Evolutionary conservation across 306 rosid genomes (phyloP), one percentile per base, ranked within the genome.

Genomic region (Canavalia gladiata): DNA sequence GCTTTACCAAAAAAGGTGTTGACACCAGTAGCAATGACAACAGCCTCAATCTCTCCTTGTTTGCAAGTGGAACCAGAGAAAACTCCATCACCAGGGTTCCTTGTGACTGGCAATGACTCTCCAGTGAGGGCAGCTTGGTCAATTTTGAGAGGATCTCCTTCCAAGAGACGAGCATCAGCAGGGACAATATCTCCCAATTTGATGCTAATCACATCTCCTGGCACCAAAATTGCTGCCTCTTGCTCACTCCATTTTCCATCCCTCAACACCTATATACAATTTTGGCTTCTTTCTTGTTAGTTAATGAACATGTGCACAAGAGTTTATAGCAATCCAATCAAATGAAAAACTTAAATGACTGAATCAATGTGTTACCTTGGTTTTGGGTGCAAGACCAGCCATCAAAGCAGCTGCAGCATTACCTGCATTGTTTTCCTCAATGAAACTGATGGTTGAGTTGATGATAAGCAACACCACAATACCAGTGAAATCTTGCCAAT

Each of bases 351-450:
- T 54, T 6, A 58, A 9, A 50, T 13, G 74, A 50, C 7, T 42
- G 49, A 50, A 63, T 54, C 81, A 30, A 68, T 68, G 73, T 2
- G 11, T 72, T 80, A 91, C 97, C 93, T 93, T 93, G 33, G 97
- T 86, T 89, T 93, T 93, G 75, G 97, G 97, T 46, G 97, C 97
- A 75, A 93, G 97, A 77, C 97, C 92, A 13, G 97, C 97, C 97
- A 93, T 93, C 59, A 93, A 85, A 72, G 97, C 97, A 2, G 97
- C 97, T 0, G 97, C 97, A 0, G 97, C 97, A 75, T 93, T 93
- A 42, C 97, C 97, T 7, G 97, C 97, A 33, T 86, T 93, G 87
- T 91, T 89, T 80, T 93, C 97, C 78, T 93, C 97, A 62, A 93
- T 93, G 84, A 93, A 91, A 72, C 97, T 91, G 33, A 91, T 91